Evolutionary conservation across 495 filamentous ascomycete species (phyloP), one percentile per base, ranked within the genome.

Genomic region (Penicillium subrubescens): DNA sequence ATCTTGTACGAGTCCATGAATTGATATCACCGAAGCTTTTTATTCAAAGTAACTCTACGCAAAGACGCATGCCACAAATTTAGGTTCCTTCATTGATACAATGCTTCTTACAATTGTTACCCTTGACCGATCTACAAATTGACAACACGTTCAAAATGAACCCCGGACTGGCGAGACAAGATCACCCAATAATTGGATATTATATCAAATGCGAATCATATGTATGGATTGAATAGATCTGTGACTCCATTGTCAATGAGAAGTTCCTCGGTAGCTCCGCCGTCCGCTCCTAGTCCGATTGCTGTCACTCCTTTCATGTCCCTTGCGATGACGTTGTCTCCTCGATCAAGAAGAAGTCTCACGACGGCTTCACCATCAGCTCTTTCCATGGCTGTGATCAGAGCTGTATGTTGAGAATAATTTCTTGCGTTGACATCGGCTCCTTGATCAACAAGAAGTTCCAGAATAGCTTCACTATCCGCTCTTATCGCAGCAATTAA

Each of bases 401-500:
- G 62, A 34, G 29, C 53, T 31, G 59, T 29, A 57, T 55, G 8
- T 64, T 37, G 46, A 54, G 25, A 11, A 6, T 44, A 12, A n/a
- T 46, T 23, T 5, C 46, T 44, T 15, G 31, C 31, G 17, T 44
- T 54, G 8, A 53, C 33, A 33, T 39, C 35, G 53, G 37, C 37
- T 39, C 37, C 11, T 11, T 15, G 11, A 2, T 39, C 37, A 39
- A 15, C 17, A 10, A 39, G 37, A 39, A 39, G 11, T 39, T 15
- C 1, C 11, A 39, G 2, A 5, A 39, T 39, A 10, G 12, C 37
- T 15, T 39, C 12, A 11, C 37, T 14, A 2, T 39, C 14, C 10
- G 11, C 14, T 3, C 3, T 15, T 39, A 2, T 15, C 37, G n/a
- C n/a, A 3, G 41, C 41, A 0, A 6, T 19, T 44, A 15, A 44